phyloP scores from a whole-genome alignment of 768 basidiomycete genomes.

The Amanita pallidorosea region DNA sequence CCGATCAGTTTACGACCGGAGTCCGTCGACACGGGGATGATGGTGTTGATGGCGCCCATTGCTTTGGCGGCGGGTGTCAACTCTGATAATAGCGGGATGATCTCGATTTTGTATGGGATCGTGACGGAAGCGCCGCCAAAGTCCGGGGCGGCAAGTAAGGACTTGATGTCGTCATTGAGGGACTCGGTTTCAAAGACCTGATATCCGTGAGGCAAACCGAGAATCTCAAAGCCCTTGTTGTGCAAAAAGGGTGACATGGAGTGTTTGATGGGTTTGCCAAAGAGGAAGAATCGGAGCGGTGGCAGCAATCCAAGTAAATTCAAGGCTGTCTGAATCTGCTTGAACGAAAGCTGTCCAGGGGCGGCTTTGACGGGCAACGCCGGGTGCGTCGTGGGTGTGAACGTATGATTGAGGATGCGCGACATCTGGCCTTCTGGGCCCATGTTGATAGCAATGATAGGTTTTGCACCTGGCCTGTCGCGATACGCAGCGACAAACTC shows the following conservation, averaged over 20 bases:
- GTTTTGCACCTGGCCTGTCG: constrained; percentile 45
- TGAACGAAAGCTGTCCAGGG: constrained; percentile 87
- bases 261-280: constrained; percentile 80
- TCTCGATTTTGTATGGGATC: constrained; percentile 88
- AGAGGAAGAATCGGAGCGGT: constrained; percentile 67
- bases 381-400: constrained; percentile 89
- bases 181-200: constrained; percentile 61
- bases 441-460: constrained; percentile 93
- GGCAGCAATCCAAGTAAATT: constrained; percentile 76
- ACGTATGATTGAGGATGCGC: constrained; percentile 72
- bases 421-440: constrained; percentile 84
- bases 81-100: constrained; percentile 74
- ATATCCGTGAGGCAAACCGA: constrained; percentile 83
- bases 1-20: constrained; percentile 51
- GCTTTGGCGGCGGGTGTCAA: constrained; percentile 72
- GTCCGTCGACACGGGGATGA: constrained; percentile 46
- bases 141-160: constrained; percentile 47
- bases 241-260: constrained; percentile 93
- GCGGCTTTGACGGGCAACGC: constrained; percentile 80
- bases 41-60: constrained; percentile 95
- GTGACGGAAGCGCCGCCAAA: constrained; percentile 98
- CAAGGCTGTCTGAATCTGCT: constrained; percentile 74
- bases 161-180: constrained; percentile 56
- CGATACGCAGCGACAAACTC: constrained; percentile 49
- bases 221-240: constrained; percentile 72